phyloP scores from a whole-genome alignment of 176 grass and related monocot species.

The Avena eriantha region DNA sequence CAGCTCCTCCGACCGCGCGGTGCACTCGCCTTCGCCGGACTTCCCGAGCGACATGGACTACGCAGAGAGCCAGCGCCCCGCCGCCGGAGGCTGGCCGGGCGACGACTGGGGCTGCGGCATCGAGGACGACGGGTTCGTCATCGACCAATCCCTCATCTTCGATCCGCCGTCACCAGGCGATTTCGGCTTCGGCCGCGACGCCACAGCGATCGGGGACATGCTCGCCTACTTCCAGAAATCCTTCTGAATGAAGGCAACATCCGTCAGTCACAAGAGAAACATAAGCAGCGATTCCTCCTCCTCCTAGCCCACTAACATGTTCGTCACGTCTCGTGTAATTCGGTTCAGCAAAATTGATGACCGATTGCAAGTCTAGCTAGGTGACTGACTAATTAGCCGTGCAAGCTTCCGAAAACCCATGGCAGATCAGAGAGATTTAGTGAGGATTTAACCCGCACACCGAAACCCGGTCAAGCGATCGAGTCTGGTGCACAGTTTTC shows the following conservation, averaged over 20 bases:
- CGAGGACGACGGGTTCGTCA: constrained; percentile 47
- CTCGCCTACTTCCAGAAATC: constrained; percentile 64
- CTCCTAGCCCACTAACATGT: constrained; percentile 29
- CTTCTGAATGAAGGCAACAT: constrained; percentile 38
- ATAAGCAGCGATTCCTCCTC: not conserved
- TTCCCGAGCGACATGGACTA: constrained; percentile 60
- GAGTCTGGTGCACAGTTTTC: not conserved
- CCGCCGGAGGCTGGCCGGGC: not conserved
- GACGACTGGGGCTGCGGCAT: constrained; percentile 38
- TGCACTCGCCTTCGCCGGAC: constrained; percentile 63
- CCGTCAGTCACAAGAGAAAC: too few species aligned
- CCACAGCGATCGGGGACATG: constrained; percentile 55
- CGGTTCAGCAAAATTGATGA: not conserved
- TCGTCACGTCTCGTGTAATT: not conserved
- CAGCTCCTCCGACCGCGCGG: constrained; percentile 82
- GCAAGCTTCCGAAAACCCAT: not conserved
- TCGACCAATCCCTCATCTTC: constrained; percentile 34
- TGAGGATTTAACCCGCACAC: not conserved
- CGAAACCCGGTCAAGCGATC: not conserved
- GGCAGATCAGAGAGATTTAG: constrained; percentile 2
- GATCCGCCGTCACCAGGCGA: constrained; percentile 39
- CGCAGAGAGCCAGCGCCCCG: constrained; percentile 63
- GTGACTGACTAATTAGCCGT: not conserved
- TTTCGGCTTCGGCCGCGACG: constrained; percentile 47
- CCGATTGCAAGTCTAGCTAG: not conserved